Conservation (phyloP, 192 early-diverging fungal genomes). For the Coemansia sp. region DNA sequence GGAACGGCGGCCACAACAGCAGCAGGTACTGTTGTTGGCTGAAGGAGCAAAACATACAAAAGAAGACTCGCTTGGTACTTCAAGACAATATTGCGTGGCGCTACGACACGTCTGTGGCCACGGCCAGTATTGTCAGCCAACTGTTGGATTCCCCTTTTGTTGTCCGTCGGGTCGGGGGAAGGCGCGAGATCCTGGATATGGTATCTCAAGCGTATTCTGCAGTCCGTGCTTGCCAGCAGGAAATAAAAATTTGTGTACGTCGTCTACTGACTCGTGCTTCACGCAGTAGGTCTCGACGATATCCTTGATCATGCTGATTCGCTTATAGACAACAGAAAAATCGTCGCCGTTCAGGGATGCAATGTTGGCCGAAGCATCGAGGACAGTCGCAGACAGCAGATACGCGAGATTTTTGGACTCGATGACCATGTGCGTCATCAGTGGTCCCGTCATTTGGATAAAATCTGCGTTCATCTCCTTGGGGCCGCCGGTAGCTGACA, state of each 20-base stretch:
- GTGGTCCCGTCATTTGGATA: conserved; percentile 47
- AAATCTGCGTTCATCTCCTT: conserved; percentile 47
- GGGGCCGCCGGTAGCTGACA: conserved; percentile 38
- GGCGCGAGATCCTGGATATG: not conserved
- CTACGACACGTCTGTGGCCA: not conserved
- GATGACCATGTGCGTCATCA: conserved; percentile 38
- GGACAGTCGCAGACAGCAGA: conserved; percentile 42
- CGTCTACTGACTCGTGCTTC: conserved; percentile 15
- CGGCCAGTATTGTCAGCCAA: not conserved
- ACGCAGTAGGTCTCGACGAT: conserved; percentile 32
- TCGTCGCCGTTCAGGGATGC: conserved; percentile 46
- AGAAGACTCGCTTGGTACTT: not conserved
- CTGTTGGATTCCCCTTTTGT: not conserved
- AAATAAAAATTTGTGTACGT: conserved; percentile 45
- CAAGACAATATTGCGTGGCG: not conserved
- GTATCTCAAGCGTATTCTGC: conserved; percentile 25
- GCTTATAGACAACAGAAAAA: conserved; percentile 46
- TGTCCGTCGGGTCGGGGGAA: not conserved
- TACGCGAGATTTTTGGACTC: conserved; percentile 30
- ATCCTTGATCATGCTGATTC: conserved; percentile 38
- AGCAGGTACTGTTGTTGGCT: not conserved
- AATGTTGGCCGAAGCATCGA: conserved; percentile 49
- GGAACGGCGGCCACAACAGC: no score
- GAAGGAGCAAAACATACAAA: not conserved
- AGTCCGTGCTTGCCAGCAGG: conserved; percentile 45